Percentiles rank a stretch among this genome's conserved stretches.
phyloP scores from a whole-genome alignment of 768 basidiomycete genomes.

The Leccinum imitatum region DNA sequence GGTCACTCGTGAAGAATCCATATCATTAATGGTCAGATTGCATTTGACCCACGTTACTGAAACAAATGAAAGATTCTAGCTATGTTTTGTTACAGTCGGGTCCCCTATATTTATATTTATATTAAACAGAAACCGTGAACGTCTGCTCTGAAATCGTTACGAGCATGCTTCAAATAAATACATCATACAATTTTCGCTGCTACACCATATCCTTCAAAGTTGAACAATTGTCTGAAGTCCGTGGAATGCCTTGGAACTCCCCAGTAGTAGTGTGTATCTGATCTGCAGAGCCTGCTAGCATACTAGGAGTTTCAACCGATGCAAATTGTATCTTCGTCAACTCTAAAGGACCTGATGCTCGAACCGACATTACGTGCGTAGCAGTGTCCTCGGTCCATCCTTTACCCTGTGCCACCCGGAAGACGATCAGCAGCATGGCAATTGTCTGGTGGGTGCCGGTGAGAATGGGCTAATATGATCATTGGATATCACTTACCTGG shows the following conservation, averaged over 20 bases:
- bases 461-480: not conserved
- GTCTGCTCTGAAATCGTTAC: not conserved
- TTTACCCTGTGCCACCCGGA: not conserved
- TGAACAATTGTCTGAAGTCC: not conserved
- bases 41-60: too few species aligned
- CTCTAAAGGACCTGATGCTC: not conserved
- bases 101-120: too few species aligned
- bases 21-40: not conserved
- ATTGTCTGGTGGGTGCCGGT: not conserved
- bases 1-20: not conserved
- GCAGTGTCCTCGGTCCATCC: not conserved
- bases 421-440: not conserved
- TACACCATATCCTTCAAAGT: not conserved
- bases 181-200: not conserved
- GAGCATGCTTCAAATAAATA: not conserved
- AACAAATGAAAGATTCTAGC: too few species aligned
- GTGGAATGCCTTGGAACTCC: not conserved
- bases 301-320: not conserved
- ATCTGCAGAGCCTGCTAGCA: not conserved
- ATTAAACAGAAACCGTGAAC: too few species aligned
- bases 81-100: too few species aligned
- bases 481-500: not conserved
- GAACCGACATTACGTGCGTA: not conserved
- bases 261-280: not conserved
- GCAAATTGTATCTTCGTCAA: not conserved